These are phyloP conservation scores for Penicillium expansum DNA, from an alignment of 2,329 filamentous ascomycete genomes.

Conservation along the genomic window DNA sequence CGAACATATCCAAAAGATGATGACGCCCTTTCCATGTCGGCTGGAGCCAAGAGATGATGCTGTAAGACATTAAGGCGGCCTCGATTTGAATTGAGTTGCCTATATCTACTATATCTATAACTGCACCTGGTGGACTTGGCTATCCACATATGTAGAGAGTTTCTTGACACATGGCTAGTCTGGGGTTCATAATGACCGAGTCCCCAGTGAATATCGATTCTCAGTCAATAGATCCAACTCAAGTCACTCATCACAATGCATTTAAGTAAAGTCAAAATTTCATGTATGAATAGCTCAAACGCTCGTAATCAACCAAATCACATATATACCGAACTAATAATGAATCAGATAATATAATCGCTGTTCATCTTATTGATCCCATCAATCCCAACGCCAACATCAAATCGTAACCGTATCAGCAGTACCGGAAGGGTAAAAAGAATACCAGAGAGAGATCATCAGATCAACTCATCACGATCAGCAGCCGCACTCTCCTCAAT, in stretches of 20 bases:
- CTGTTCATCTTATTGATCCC: neutral
- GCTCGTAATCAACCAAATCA: neutral
- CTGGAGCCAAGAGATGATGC: neutral
- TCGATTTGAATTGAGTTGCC: neutral
- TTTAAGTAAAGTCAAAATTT: neutral
- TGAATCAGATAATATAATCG: neutral
- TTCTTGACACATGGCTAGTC: neutral
- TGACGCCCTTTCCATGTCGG: neutral
- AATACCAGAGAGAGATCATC: constrained; percentile 21
- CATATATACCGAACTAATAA: neutral
- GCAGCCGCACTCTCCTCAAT: constrained; percentile 76
- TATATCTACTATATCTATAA: too few relatives aligned
- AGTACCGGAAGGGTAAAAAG: neutral
- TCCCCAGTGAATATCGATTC: neutral
- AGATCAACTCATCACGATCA: constrained; percentile 75
- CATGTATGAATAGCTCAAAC: neutral
- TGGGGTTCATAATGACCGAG: neutral
- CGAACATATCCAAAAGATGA: constrained; percentile 10
- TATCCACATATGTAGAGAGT: neutral
- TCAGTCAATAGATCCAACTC: neutral
- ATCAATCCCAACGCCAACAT: constrained; percentile 3
- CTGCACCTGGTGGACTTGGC: too few relatives aligned
- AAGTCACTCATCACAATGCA: neutral
- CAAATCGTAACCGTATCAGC: constrained; percentile 7
- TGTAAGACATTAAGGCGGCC: neutral